Conservation (phyloP, 2,329 filamentous ascomycete genomes). For the Chalaropsis thielavioides region DNA sequence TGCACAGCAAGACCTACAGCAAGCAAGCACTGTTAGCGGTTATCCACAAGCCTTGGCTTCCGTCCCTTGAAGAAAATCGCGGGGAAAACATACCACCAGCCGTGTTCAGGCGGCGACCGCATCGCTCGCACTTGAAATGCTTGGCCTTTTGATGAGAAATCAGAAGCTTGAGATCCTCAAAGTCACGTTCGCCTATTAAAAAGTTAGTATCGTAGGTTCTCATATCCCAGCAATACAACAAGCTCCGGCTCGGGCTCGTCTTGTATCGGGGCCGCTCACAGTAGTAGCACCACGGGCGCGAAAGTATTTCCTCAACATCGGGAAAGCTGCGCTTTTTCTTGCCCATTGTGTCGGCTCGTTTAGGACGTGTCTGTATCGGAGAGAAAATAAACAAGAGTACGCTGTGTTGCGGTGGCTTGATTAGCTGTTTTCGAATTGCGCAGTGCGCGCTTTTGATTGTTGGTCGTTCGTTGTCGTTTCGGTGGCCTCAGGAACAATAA, state of each 20-base stretch:
- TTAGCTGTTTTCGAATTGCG: not conserved
- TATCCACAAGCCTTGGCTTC: not conserved
- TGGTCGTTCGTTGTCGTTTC: not conserved
- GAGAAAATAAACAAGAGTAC: too few relatives aligned
- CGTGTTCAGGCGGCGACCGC: constrained; percentile 76
- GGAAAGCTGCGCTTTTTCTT: constrained; percentile 85
- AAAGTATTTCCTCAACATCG: constrained; percentile 74
- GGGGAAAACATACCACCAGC: constrained; percentile 57
- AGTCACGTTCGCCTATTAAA: constrained; percentile 66
- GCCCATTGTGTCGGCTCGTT: constrained; percentile 40
- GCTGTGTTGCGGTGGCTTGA: not conserved
- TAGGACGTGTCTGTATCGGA: not conserved
- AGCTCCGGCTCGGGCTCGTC: too few relatives aligned
- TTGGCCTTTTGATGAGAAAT: constrained; percentile 98
- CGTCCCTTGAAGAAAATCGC: not conserved
- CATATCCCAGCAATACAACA: not conserved
- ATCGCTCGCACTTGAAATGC: constrained; percentile 94
- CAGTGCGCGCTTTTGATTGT: not conserved
- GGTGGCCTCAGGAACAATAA: not conserved
- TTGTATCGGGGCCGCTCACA: constrained; percentile 37
- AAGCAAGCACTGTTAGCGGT: not conserved
- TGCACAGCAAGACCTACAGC: constrained; percentile 74
- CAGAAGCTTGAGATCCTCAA: constrained; percentile 91
- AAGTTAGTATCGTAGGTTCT: not conserved
- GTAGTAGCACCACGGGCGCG: constrained; percentile 94